phyloP scores from a whole-genome alignment of 805 yeast species.

The Lipomyces mesembrius region DNA sequence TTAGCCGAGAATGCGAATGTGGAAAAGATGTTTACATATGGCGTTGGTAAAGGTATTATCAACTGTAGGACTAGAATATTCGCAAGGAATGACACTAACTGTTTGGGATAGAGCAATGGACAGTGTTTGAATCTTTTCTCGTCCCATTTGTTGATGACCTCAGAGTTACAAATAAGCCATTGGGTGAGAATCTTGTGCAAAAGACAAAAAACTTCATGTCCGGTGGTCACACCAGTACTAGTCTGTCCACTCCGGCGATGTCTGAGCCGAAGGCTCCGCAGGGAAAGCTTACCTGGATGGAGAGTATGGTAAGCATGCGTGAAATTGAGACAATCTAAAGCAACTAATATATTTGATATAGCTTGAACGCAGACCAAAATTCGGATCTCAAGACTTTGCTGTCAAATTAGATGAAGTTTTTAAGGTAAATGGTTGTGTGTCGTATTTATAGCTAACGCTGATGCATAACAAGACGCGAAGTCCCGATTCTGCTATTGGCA shows the following conservation, averaged over 20 bases:
- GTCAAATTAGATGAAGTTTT: neutral
- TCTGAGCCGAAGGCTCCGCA: neutral
- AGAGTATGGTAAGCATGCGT: conserved; percentile 12
- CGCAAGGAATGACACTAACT: neutral
- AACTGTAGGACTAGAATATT: neutral
- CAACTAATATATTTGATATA: neutral
- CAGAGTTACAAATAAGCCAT: conserved; percentile 16
- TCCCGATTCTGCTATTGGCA: conserved; percentile 23
- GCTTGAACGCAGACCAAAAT: conserved; percentile 16
- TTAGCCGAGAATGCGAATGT: conserved; percentile 5
- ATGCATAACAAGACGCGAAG: conserved; percentile 4
- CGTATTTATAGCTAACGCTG: neutral
- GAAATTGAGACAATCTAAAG: neutral
- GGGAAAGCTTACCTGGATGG: conserved; percentile 22
- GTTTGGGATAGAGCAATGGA: conserved; percentile 9
- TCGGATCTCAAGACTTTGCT: conserved; percentile 19
- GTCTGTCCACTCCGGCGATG: neutral
- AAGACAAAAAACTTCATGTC: conserved; percentile 3
- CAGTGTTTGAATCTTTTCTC: conserved; percentile 6
- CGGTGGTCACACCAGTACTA: neutral
- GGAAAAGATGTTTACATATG: neutral
- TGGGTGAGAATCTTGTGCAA: conserved; percentile 12
- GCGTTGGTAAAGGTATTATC: conserved; percentile 6
- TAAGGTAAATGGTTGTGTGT: neutral
- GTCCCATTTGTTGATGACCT: conserved; percentile 15